Conservation (phyloP, 345 rosid genomes). For the Gossypium longicalyx region DNA sequence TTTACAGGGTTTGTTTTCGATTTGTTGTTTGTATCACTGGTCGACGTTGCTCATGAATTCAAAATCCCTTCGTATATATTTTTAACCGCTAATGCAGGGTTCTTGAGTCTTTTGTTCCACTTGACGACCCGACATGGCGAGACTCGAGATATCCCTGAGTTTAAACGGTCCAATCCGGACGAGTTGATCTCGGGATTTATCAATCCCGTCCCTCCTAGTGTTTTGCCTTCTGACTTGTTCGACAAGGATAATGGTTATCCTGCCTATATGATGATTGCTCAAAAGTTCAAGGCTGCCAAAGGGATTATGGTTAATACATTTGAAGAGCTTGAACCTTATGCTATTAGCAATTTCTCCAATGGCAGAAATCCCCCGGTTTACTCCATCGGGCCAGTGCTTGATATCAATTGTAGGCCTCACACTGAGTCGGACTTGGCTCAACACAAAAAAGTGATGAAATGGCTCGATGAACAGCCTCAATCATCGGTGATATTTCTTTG, state of each 20-base stretch:
- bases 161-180: constrained; percentile 22
- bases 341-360: too few species aligned
- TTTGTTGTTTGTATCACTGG: constrained; percentile 34
- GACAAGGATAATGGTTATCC: constrained; percentile 24
- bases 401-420: too few species aligned
- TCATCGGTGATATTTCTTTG: too few species aligned
- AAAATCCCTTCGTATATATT: constrained; percentile 45
- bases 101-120: constrained; percentile 33
- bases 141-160: not conserved
- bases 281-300: constrained; percentile 27
- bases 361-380: too few species aligned
- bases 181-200: constrained; percentile 25
- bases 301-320: too few species aligned
- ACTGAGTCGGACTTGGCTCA: too few species aligned
- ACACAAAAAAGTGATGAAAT: constrained; percentile 1
- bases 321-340: too few species aligned
- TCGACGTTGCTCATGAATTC: constrained; percentile 34
- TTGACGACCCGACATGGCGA: constrained; percentile 24
- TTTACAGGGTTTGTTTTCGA: constrained; percentile 24
- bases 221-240: constrained; percentile 30
- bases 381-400: too few species aligned
- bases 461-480: too few species aligned
- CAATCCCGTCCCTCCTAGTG: constrained; percentile 31
- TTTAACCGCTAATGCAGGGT: constrained; percentile 27
- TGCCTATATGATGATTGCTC: constrained; percentile 21